Conservation (phyloP, 2,329 filamentous ascomycete genomes). For the Trichophyton benhamiae region DNA sequence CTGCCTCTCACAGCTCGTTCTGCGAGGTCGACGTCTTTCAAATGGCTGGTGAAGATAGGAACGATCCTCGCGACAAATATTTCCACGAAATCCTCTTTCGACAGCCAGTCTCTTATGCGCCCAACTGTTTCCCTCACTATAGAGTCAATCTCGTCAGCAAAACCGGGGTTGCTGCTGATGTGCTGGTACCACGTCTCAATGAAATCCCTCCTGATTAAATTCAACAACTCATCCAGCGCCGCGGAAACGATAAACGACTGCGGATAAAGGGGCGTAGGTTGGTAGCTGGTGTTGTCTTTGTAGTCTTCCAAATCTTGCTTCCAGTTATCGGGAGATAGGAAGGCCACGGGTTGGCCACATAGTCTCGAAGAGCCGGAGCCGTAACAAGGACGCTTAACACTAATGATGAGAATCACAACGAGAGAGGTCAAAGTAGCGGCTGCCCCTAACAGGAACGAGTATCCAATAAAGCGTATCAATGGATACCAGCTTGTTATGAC, state of each 20-base stretch:
- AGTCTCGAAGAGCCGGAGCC: slow-evolving; percentile 30
- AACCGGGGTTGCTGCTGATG: slow-evolving; percentile 69
- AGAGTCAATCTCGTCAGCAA: slow-evolving; percentile 76
- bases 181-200: slow-evolving; percentile 76
- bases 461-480: slow-evolving; percentile 67
- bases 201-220: slow-evolving; percentile 68
- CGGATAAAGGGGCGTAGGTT: slow-evolving; percentile 57
- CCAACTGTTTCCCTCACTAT: slow-evolving; percentile 60
- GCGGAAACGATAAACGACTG: slow-evolving; percentile 65
- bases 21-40: slow-evolving; percentile 82
- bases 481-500: slow-evolving; percentile 74
- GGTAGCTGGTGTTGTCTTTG: slow-evolving; percentile 54
- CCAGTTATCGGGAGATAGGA: slow-evolving; percentile 56
- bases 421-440: slow-evolving; percentile 43
- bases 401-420: slow-evolving; percentile 49
- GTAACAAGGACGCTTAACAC: slow-evolving; percentile 34
- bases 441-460: slow-evolving; percentile 65
- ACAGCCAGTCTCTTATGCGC: slow-evolving; percentile 58
- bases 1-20: slow-evolving; percentile 76
- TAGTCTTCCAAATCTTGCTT: slow-evolving; percentile 55
- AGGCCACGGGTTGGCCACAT: slow-evolving; percentile 35
- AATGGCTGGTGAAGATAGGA: slow-evolving; percentile 75
- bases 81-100: slow-evolving; percentile 70
- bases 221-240: slow-evolving; percentile 66
- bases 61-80: slow-evolving; percentile 69